Evolutionary conservation across 768 basidiomycete species (phyloP), one percentile per base, ranked within the genome.

Genomic region (Macrolepiota albuminosa): DNA sequence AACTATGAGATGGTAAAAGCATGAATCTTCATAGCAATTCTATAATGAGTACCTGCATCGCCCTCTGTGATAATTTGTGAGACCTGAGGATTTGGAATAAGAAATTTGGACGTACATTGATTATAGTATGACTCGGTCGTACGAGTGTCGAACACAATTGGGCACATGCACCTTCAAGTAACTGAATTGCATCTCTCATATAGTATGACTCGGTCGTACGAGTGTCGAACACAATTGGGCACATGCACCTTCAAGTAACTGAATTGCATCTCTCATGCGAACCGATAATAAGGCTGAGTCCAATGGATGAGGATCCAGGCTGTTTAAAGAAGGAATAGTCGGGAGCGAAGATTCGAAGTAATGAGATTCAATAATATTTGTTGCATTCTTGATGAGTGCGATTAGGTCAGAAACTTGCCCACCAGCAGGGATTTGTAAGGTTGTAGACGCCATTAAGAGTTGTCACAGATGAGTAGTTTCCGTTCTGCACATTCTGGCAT

Each of bases 291-390:
- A n/a, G 14, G 58, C 48, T 10, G 59, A 55, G 57, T 71, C 70
- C 3, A 71, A 59, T 1, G 68, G 68, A 57, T 71, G 68, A 2
- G 66, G 58, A 29, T 29, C 33, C 4, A 63, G 60, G 13, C 67
- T 68, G 34, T 69, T 60, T 31, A 71, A 57, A 33, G 63, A 66
- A 10, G 68, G 70, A 2, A 69, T 59, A 51, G 18, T 14, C 2
- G 57, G 56, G 50, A 43, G 39, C 2, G 55, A 46, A 34, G 62
- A 60, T 1, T 59, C 34, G 2, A 51, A 43, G 52, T 63, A 70
- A n/a, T 56, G 58, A 21, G 61, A 46, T 34, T 66, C 59, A 24
- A 68, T 62, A 33, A 42, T 58, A 37, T 58, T 64, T 8, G 67
- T 57, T 5, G 65, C 59, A 52, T 58, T 58, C 10, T 37, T 63